Percentiles rank a stretch among this genome's conserved stretches.
Evolutionary conservation across 2,329 filamentous ascomycete genomes (phyloP).

Genomic region (Penicillium glabrum): DNA sequence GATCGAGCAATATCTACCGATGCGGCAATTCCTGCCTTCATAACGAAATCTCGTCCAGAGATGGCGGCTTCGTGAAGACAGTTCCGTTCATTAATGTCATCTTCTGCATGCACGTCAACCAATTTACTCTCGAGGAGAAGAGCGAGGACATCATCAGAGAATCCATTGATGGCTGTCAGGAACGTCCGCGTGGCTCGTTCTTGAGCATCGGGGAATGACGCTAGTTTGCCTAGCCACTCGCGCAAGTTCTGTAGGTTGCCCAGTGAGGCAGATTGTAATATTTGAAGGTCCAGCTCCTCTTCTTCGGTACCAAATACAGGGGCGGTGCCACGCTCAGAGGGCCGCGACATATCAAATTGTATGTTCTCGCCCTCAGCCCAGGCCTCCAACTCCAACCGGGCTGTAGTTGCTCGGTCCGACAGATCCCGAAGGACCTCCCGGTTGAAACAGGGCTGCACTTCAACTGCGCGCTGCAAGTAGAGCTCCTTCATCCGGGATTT

Average conservation of each 20-base stretch:
- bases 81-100: conserved; percentile 97
- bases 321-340: conserved; percentile 39
- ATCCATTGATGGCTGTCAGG: conserved; percentile 83
- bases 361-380: conserved; percentile 97
- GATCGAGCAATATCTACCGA: conserved; percentile 75
- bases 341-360: conserved; percentile 64
- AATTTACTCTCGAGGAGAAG: conserved; percentile 76
- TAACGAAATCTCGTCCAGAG: conserved; percentile 77
- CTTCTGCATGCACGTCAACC: conserved; percentile 88
- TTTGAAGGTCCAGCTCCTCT: conserved; percentile 81
- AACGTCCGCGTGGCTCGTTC: conserved; percentile 89
- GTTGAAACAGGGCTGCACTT: conserved; percentile 98
- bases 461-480: conserved; percentile 91
- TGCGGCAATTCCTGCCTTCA: conserved; percentile 71
- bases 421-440: conserved; percentile 94
- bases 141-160: conserved; percentile 71
- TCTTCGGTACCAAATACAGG: conserved; percentile 68
- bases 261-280: conserved; percentile 78
- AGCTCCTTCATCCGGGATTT: conserved; percentile 98
- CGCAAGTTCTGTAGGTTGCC: conserved; percentile 75
- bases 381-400: conserved; percentile 86
- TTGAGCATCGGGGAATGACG: conserved; percentile 59
- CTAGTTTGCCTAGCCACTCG: conserved; percentile 76
- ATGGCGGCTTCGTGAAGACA: conserved; percentile 96
- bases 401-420: conserved; percentile 96